These are phyloP conservation scores for Telopea speciosissima DNA, from an alignment of 177 flowering plant species.

Conservation along the genomic window DNA sequence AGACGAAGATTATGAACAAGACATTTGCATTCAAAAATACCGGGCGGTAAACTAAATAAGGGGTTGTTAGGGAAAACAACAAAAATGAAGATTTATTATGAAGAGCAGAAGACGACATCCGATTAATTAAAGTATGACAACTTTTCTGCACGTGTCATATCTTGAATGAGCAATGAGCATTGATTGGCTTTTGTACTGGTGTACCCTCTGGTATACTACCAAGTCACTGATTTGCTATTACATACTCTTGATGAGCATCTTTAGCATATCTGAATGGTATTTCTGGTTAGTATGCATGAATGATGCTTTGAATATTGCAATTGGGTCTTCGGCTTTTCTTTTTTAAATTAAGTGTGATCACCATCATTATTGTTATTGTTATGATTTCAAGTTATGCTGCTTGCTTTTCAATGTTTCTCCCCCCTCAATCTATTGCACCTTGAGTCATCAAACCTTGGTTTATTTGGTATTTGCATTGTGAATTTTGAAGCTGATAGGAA, in stretches of 20 bases:
- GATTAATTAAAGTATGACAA: no score
- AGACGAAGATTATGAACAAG: no score
- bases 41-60: no score
- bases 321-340: not conserved
- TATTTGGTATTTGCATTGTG: no score
- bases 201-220: not conserved
- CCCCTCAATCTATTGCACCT: not conserved
- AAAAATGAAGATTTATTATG: no score
- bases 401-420: no score
- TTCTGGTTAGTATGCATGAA: not conserved
- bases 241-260: not conserved
- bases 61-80: no score
- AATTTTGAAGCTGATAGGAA: not conserved
- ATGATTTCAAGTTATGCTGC: no score
- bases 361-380: not conserved
- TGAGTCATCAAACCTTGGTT: not conserved
- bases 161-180: not conserved
- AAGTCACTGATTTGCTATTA: not conserved
- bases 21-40: no score
- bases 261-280: not conserved
- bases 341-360: not conserved
- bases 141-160: not conserved
- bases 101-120: no score
- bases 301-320: not conserved
- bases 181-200: not conserved